phyloP scores from a whole-genome alignment of 345 rosid species.

The Euclidium syriacum region DNA sequence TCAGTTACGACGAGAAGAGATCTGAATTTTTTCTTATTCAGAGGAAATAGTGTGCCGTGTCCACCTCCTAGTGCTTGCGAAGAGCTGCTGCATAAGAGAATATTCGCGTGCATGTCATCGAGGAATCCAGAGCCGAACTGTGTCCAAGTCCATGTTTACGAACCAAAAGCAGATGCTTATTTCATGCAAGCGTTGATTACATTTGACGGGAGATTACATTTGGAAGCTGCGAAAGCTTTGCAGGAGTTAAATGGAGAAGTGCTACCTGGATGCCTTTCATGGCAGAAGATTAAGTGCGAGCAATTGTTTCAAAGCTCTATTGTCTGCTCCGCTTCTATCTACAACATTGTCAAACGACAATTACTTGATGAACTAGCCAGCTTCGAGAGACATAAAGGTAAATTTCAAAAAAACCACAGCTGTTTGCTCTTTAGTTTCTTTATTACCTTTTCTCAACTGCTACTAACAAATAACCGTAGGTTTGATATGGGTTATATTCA shows the following conservation, averaged over 20 bases:
- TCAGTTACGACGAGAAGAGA: slow-evolving; percentile 46
- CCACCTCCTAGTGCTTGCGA: slow-evolving; percentile 47
- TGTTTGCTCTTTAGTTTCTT: neutral
- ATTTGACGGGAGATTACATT: slow-evolving; percentile 77
- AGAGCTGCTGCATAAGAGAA: slow-evolving; percentile 49
- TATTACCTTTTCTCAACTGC: neutral
- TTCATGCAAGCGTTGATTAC: slow-evolving; percentile 51
- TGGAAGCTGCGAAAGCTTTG: slow-evolving; percentile 95
- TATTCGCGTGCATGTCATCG: slow-evolving; percentile 56
- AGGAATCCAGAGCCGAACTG: slow-evolving; percentile 40
- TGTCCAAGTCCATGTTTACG: slow-evolving; percentile 53
- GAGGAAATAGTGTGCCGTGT: slow-evolving; percentile 45
- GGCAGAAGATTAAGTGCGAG: slow-evolving; percentile 84
- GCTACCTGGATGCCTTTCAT: slow-evolving; percentile 55
- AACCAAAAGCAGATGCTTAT: slow-evolving; percentile 45
- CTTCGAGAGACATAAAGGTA: slow-evolving; percentile 49
- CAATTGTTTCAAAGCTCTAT: slow-evolving; percentile 71
- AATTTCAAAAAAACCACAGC: slow-evolving; percentile 1
- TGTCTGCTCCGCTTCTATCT: slow-evolving; percentile 59
- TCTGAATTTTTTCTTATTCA: slow-evolving; percentile 45
- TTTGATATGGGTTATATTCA: neutral
- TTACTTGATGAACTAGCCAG: slow-evolving; percentile 39
- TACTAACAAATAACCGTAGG: neutral
- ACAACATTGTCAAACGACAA: slow-evolving; percentile 53
- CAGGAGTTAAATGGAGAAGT: slow-evolving; percentile 71